Conservation (phyloP, 306 rosid genomes). For the Dryas alaskensis region DNA sequence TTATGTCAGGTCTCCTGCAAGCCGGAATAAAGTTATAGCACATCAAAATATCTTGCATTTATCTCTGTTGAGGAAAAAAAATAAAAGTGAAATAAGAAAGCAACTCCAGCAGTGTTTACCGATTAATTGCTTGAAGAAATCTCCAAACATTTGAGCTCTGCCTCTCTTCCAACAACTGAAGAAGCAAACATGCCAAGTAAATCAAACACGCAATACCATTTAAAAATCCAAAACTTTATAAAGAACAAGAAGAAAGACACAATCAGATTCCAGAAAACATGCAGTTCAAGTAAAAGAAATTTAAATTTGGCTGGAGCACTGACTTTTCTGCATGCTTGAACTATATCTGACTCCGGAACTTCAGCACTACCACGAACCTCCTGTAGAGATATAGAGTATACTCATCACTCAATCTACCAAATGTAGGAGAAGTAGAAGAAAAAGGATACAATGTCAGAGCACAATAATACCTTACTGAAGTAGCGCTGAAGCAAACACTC, state of each 20-base stretch:
- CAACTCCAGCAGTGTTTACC: conserved; percentile 39
- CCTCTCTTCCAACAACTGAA: conserved; percentile 85
- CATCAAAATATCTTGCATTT: not conserved
- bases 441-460: not conserved
- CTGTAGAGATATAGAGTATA: conserved; percentile 38
- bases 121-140: conserved; percentile 70
- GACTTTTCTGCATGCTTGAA: conserved; percentile 87
- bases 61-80: not conserved
- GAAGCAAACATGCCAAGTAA: conserved; percentile 28
- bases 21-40: conserved; percentile 24
- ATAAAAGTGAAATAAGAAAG: not conserved
- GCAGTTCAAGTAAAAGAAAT: conserved; percentile 14
- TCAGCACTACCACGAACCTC: conserved; percentile 79
- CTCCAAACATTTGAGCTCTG: conserved; percentile 64
- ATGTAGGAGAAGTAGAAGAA: not conserved
- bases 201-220: conserved; percentile 15
- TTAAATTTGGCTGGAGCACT: conserved; percentile 32
- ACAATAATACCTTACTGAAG: conserved; percentile 74
- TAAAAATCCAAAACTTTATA: not conserved
- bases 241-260: not conserved
- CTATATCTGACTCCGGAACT: conserved; percentile 87
- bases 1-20: conserved; percentile 78
- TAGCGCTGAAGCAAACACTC: conserved; percentile 88
- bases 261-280: conserved; percentile 21
- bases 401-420: conserved; percentile 9